Evolutionary conservation across 495 filamentous ascomycete species (phyloP), one percentile per base, ranked within the genome.

Genomic region (Penicillium desertorum): DNA sequence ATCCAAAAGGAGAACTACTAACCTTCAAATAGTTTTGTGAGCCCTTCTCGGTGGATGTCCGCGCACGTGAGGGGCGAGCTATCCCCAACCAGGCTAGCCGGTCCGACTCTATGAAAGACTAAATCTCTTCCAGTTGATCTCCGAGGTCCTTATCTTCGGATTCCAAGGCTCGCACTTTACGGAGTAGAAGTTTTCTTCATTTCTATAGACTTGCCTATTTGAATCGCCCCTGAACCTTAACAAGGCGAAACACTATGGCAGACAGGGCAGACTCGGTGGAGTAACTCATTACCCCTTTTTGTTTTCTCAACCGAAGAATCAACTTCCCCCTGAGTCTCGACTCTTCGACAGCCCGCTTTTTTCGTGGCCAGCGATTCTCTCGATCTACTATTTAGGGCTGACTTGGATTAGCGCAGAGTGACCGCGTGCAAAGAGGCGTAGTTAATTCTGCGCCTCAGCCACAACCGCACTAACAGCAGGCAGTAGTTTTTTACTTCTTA

Each of bases 361-460:
- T 53, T 34, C 10, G 62, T 32, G 9, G 48, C 57, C 51, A 62
- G 51, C 29, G 57, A 62, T 62, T 54, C 43, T 19, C 59, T 37
- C 34, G 34, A 7, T n/a, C 16, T 37, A 16, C 14, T 37, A 7
- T 16, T 5, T 61, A 60, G 57, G 62, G 65, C 62, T 62, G 60
- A 63, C 45, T 20, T 45, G 11, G 16, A 36, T 19, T n/a, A 7
- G 44, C 11, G 30, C 54, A 45, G 32, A 39, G n/a, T 22, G 42
- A 42, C 23, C 22, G 39, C 51, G 49, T 50, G 20, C 27, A 39
- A 60, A 54, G 63, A 61, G 62, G 65, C 65, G 63, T 53, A 60
- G 63, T 42, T 45, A 29, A 47, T 45, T 12, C 16, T 53, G 41
- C 51, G 42, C 42, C 53, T 47, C 53, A 37, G 9, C 23, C 43